Conservation (phyloP, 2,329 filamentous ascomycete species). For the Fusarium luffae region DNA sequence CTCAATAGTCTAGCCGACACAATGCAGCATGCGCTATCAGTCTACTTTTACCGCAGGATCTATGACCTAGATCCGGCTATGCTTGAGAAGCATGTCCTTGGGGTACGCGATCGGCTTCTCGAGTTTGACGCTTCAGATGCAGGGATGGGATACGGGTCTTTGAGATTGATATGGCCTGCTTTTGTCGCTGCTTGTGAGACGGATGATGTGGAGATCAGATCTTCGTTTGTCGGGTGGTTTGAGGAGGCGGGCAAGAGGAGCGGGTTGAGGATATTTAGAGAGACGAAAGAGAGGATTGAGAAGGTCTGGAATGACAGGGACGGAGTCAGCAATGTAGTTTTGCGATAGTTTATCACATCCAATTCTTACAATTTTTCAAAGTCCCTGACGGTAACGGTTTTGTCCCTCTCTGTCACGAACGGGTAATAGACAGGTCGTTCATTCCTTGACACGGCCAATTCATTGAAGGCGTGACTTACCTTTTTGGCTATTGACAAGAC, state of each 20-base stretch:
- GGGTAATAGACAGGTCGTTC: no score
- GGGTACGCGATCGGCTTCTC: constrained; percentile 24
- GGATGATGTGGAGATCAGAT: not conserved
- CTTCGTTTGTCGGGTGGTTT: constrained; percentile 21
- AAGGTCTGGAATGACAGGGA: constrained; percentile 16
- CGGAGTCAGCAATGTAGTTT: no score
- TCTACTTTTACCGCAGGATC: constrained; percentile 31
- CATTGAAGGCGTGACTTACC: no score
- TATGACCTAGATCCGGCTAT: constrained; percentile 26
- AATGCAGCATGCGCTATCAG: constrained; percentile 29
- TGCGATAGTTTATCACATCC: not conserved
- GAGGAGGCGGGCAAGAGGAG: constrained; percentile 9
- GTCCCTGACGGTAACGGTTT: no score
- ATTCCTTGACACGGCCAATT: no score
- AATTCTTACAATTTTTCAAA: no score
- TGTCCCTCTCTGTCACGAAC: no score
- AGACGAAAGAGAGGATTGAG: constrained; percentile 21
- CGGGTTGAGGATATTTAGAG: constrained; percentile 24
- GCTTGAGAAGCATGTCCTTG: constrained; percentile 23
- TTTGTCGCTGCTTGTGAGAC: constrained; percentile 30
- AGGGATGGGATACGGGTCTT: constrained; percentile 23
- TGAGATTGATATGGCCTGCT: constrained; percentile 33
- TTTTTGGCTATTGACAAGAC: no score
- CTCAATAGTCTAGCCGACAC: constrained; percentile 20
- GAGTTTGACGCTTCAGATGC: constrained; percentile 26